Conservation (phyloP, 139 green algal species). For the Picochlorum sp. region DNA sequence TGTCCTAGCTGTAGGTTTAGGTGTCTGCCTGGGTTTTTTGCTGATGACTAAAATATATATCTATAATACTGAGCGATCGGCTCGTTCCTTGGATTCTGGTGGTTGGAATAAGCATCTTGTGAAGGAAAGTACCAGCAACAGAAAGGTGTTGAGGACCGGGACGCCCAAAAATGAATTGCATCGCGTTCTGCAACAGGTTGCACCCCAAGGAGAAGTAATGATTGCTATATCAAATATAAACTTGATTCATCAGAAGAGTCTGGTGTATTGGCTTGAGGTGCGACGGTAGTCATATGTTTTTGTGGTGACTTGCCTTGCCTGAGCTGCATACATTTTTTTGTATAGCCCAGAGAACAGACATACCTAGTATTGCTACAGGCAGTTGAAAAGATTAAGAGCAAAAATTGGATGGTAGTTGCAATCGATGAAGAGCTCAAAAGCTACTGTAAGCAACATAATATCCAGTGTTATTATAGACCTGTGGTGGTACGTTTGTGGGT, state of each 20-base stretch:
- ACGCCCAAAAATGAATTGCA: conserved; percentile 30
- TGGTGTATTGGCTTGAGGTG: conserved; percentile 62
- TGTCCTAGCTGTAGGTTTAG: no score
- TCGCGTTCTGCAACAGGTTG: conserved; percentile 47
- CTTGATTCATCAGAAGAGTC: conserved; percentile 45
- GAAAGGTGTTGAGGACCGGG: no score
- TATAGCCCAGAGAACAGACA: not conserved
- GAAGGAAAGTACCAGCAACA: no score
- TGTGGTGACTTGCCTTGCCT: not conserved
- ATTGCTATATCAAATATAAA: conserved; percentile 85
- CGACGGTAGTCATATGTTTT: conserved; percentile 37
- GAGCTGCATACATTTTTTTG: no score
- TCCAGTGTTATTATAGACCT: conserved; percentile 34
- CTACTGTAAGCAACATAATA: conserved; percentile 15
- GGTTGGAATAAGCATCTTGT: no score
- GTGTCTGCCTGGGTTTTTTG: no score
- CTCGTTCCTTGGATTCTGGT: no score
- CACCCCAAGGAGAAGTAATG: conserved; percentile 71
- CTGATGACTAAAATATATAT: no score
- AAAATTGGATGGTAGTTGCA: conserved; percentile 84
- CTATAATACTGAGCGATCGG: no score
- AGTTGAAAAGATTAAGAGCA: conserved; percentile 60
- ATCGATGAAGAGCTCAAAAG: conserved; percentile 63
- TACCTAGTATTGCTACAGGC: not conserved
- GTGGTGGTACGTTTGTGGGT: conserved; percentile 8